phyloP scores from a whole-genome alignment of 768 basidiomycete genomes.

The Hericium alpestre region DNA sequence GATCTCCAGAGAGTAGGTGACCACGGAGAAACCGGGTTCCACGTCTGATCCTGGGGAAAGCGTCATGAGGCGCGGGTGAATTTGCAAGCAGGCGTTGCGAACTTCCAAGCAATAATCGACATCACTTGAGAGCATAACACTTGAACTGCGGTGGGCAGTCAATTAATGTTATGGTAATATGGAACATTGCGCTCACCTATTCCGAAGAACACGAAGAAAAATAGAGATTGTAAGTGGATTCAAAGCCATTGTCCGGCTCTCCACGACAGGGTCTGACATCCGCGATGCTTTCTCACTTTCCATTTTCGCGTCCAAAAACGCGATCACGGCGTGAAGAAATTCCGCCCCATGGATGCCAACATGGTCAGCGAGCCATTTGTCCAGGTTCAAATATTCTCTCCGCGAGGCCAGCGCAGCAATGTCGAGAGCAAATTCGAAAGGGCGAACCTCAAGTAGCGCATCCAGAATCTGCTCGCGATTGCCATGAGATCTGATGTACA shows the following conservation, averaged over 20 bases:
- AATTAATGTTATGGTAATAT: not conserved
- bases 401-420: constrained; percentile 90
- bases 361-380: constrained; percentile 92
- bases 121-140: constrained; percentile 66
- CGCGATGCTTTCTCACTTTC: constrained; percentile 73
- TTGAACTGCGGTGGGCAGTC: constrained; percentile 37
- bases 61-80: constrained; percentile 94
- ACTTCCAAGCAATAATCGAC: constrained; percentile 83
- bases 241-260: constrained; percentile 78
- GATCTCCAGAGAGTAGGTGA: constrained; percentile 80
- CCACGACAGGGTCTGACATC: constrained; percentile 66
- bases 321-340: constrained; percentile 78
- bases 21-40: constrained; percentile 86
- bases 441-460: constrained; percentile 80
- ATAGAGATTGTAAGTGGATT: constrained; percentile 84
- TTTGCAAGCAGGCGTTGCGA: constrained; percentile 84
- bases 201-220: constrained; percentile 81
- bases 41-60: constrained; percentile 75
- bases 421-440: constrained; percentile 85
- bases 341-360: constrained; percentile 72
- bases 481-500: constrained; percentile 1
- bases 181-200: constrained; percentile 42
- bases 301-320: constrained; percentile 89
- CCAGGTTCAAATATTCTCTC: constrained; percentile 87
- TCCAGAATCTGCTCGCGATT: constrained; percentile 64